Evolutionary conservation across 441 rosid species (phyloP), one percentile per base, ranked within the genome.

Genomic region (Bruguiera hainesii): DNA sequence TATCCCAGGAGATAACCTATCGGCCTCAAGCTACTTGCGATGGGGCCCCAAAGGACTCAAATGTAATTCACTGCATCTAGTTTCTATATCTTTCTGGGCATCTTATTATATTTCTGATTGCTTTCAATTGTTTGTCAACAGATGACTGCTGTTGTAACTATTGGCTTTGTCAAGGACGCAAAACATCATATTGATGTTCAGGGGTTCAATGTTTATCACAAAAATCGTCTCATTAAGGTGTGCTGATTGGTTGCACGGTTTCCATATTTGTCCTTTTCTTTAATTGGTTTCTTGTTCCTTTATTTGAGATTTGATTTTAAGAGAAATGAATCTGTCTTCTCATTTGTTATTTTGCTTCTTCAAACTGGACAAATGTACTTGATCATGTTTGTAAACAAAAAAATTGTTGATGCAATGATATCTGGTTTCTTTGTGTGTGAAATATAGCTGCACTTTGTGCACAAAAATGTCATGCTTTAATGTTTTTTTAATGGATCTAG

Each of bases 161-260:
- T 95, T 81, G 99, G 99, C 65, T 95, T 91, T 78, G 99, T 95
- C 75, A 95, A 91, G 86, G 99, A 95, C 74, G 97, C 99, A 56
- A 90, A 83, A 71, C 68, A 72, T 76, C 99, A 95, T 71, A 74
- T 95, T 57, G 98, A 91, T 80, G 88, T 91, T 76, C 99, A 95
- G 66, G 99, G 99, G 58, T 95, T 95, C 81, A 90, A 90, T 79
- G 98, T 95, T 53, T 91, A 95, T 81, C 97, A 94, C 82, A 91
- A 94, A 81, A 91, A 94, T 74, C 86, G 99, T 35, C 93, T 94
- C 35, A 89, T 94, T 67, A 95, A 91, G 98, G 99, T 94, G 71
- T 66, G 71, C 60, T 48, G 29, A 19, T 26, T 53, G 13, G 57
- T 53, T 21, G 6, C 48, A 2, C 13, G 18, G 18, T 11, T 42